Evolutionary conservation across 192 early-diverging fungal species (phyloP).

Genomic region (Coemansia sp.): DNA sequence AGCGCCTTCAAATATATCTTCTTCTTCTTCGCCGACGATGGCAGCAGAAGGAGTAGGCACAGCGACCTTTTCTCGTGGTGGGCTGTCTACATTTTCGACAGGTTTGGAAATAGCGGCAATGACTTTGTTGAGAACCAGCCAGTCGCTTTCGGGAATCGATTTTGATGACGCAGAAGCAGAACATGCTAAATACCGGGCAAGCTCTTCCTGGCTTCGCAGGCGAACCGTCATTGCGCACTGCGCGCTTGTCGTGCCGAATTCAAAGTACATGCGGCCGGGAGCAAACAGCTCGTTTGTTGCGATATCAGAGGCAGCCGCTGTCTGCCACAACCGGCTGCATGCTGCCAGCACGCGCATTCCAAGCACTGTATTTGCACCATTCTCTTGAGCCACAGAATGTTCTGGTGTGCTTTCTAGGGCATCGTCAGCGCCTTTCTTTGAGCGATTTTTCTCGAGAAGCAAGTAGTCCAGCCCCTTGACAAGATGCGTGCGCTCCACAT

Average conservation of each 20-base stretch:
- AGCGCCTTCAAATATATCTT: constrained; percentile 86
- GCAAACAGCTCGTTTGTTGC: constrained; percentile 68
- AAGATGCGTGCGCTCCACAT: constrained; percentile 82
- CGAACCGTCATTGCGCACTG: constrained; percentile 60
- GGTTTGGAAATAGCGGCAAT: constrained; percentile 46
- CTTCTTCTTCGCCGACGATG: constrained; percentile 50
- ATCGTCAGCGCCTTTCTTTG: constrained; percentile 45
- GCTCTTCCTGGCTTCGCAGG: constrained; percentile 73
- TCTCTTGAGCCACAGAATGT: constrained; percentile 6
- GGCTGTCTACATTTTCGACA: not conserved
- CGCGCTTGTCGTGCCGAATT: constrained; percentile 56
- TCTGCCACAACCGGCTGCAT: constrained; percentile 49
- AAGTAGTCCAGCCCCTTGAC: constrained; percentile 92
- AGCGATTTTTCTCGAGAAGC: constrained; percentile 70
- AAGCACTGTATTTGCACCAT: constrained; percentile 4
- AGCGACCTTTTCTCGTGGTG: not conserved
- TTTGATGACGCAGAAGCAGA: not conserved
- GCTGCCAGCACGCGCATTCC: constrained; percentile 26
- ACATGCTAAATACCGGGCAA: constrained; percentile 26
- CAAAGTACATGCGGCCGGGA: constrained; percentile 75
- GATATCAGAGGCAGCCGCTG: constrained; percentile 21
- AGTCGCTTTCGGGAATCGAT: constrained; percentile 7
- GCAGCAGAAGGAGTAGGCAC: too few relatives aligned
- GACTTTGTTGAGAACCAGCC: constrained; percentile 29
- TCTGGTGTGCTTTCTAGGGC: constrained; percentile 50